Evolutionary conservation across 768 basidiomycete species (phyloP).

Genomic region (Collybia sp.): DNA sequence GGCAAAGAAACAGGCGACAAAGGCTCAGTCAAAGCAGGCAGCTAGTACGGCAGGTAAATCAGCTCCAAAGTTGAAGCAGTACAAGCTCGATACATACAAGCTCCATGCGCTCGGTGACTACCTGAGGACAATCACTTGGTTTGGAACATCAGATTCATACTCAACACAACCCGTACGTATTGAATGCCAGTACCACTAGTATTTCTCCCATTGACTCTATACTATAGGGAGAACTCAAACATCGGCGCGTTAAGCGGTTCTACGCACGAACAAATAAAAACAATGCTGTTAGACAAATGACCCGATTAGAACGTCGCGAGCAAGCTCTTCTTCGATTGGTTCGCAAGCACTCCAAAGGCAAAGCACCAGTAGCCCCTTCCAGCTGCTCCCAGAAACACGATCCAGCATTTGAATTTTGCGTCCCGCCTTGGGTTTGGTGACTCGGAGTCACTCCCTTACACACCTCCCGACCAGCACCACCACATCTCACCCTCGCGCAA

Average conservation of each 20-base stretch:
- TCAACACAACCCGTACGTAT: neutral
- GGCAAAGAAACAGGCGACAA: neutral
- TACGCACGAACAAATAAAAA: constrained; percentile 2
- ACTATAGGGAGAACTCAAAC: constrained; percentile 1
- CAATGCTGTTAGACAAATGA: neutral
- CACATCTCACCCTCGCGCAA: constrained; percentile 1
- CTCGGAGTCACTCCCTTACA: neutral
- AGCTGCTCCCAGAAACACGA: neutral
- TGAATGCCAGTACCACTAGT: neutral
- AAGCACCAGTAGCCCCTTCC: neutral
- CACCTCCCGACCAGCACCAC: neutral
- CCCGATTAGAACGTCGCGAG: neutral
- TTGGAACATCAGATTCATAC: constrained; percentile 1
- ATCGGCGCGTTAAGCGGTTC: constrained; percentile 3
- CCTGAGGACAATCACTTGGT: neutral
- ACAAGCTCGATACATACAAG: neutral
- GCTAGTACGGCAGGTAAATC: neutral
- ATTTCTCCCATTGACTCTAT: neutral
- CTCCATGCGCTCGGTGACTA: neutral
- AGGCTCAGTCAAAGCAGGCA: neutral
- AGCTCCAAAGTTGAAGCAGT: neutral
- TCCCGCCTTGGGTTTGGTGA: neutral
- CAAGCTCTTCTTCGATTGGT: neutral
- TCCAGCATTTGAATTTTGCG: neutral
- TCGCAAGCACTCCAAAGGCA: neutral